Evolutionary conservation across 192 early-diverging fungal genomes (phyloP).

Genomic region (Linnemannia exigua): DNA sequence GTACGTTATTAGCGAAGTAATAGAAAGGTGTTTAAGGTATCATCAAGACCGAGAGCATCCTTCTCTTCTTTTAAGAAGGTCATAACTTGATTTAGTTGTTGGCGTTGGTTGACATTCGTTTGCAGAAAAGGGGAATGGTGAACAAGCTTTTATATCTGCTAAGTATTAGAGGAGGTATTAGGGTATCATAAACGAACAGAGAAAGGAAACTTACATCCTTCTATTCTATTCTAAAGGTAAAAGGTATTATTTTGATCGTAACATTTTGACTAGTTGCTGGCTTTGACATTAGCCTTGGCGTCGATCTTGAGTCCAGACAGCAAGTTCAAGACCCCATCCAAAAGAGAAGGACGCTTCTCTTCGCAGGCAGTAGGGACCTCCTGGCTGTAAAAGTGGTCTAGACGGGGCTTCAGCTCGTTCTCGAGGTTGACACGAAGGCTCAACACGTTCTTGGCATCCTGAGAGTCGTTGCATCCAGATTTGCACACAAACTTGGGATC

Average conservation of each 20-base stretch:
- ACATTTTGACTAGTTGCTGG: neutral
- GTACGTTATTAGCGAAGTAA: no score
- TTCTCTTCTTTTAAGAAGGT: no score
- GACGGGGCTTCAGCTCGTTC: slow-evolving; percentile 16
- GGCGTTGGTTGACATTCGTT: no score
- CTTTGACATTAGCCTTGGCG: neutral
- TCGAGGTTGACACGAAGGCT: slow-evolving; percentile 31
- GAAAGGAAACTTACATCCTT: neutral
- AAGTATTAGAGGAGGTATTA: neutral
- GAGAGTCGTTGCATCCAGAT: slow-evolving; percentile 40
- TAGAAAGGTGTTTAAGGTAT: no score
- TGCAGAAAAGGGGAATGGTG: no score
- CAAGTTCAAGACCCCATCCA: slow-evolving; percentile 10
- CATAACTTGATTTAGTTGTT: no score
- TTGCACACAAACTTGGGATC: slow-evolving; percentile 46
- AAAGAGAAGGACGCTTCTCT: neutral
- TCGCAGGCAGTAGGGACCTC: slow-evolving; percentile 31
- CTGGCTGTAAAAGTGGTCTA: slow-evolving; percentile 25
- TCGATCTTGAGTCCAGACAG: neutral
- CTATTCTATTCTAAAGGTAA: neutral
- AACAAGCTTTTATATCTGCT: neutral
- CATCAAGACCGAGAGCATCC: no score
- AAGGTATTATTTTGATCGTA: neutral
- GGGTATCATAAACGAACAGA: neutral
- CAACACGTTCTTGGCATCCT: slow-evolving; percentile 31